A percentile compares a stretch with the other conserved stretches of the same genome.
Evolutionary conservation across 257 asterid genomes (phyloP).

Genomic region (Nicotiana tomentosiformis): DNA sequence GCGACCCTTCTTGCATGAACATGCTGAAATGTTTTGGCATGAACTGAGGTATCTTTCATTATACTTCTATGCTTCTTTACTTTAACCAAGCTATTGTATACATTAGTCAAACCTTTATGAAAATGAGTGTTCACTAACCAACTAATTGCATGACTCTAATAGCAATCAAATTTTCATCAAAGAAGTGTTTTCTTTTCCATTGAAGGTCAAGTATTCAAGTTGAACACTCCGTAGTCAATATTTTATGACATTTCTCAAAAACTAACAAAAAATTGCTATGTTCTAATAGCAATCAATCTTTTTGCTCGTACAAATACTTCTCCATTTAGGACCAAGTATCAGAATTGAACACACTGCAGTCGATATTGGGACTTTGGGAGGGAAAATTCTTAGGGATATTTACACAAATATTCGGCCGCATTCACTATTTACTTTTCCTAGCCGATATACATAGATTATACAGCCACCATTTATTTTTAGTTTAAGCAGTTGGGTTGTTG

Average conservation of each 20-base stretch:
- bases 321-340: neutral
- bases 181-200: neutral
- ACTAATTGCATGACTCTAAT: neutral
- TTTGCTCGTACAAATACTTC: neutral
- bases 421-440: no score
- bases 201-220: neutral
- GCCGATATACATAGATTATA: no score
- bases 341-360: neutral
- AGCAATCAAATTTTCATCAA: neutral
- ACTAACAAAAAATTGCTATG: neutral
- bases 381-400: neutral
- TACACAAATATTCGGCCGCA: no score
- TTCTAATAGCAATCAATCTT: neutral
- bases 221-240: neutral
- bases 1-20: conserved; percentile 41
- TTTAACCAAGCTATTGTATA: neutral
- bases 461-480: no score
- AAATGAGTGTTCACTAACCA: neutral
- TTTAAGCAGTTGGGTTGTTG: no score
- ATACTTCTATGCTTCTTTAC: neutral
- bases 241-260: neutral
- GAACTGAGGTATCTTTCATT: conserved; percentile 38
- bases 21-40: conserved; percentile 46
- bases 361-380: neutral
- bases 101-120: neutral